Evolutionary conservation across 169 alveolate species (phyloP), one percentile per base, ranked within the genome.

Genomic region (Cryptosporidium sp.): DNA sequence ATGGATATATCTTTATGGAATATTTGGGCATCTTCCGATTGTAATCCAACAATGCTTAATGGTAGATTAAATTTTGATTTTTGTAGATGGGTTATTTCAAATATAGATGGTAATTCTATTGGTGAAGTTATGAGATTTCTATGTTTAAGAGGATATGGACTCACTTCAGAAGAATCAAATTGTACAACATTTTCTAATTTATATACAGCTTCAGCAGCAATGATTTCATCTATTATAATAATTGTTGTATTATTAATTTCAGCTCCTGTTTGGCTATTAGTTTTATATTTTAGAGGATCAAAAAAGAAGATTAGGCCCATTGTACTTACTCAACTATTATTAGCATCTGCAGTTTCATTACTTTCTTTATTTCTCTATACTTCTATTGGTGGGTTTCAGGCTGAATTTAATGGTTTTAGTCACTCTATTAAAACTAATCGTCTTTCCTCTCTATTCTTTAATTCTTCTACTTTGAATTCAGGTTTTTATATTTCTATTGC

Each of bases 111-210:
- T 29, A 37, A 80, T 42, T 80, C 89, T 26, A 80, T 80, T 23
- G 89, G 89, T 12, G 75, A 80, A 21, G 89, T 80, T n/a, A 80
- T 80, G 89, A 80, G 89, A 44, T 80, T 62, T 80, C 67, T 80
- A 6, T 80, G 89, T 61, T 65, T 80, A 51, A 37, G 73, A 62
- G 89, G 89, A 37, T 80, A 80, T 62, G 89, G 89, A 10, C 18
- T 65, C 29, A 62, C 35, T 29, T 39, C 89, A 14, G 42, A 65
- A 42, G 75, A 62, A 53, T 61, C 80, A 35, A 62, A 65, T 35
- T 80, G 89, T 26, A 80, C 80, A n/a, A 62, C 89, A n/a, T 80
- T 80, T 65, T 62, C 89, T 62, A 65, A 80, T 26, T 37, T 80
- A 35, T 80, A 80, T 80, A 48, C 75, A 26, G 89, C 70, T 42